A percentile compares a stretch with the other conserved stretches of the same genome.
These are phyloP conservation scores for Plasmodium knowlesi DNA, from an alignment of 169 alveolate species.

Conservation along the genomic window DNA sequence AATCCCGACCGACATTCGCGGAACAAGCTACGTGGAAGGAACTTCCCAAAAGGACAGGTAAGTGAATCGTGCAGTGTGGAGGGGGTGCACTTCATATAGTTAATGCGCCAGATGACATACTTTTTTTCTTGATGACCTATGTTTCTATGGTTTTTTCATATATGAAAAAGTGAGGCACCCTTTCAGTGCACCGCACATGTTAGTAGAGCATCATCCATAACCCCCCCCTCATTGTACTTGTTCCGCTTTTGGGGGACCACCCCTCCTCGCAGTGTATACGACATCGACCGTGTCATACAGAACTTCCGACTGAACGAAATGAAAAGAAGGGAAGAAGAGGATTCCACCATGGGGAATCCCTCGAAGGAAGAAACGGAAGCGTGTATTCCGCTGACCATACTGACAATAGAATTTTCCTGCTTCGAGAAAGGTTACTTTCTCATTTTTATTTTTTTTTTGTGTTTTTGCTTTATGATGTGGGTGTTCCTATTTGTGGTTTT, in stretches of 20 bases:
- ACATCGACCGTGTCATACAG: constrained; percentile 19
- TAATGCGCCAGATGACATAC: not conserved
- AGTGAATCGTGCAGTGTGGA: not conserved
- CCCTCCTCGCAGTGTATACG: constrained; percentile 14
- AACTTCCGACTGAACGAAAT: constrained; percentile 27
- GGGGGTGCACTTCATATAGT: not conserved
- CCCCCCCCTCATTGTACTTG: not conserved
- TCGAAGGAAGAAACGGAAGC: not conserved
- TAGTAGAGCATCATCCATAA: not conserved
- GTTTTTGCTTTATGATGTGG: constrained; percentile 6
- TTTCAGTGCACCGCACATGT: not conserved
- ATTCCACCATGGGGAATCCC: not conserved
- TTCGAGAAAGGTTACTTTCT: constrained; percentile 11
- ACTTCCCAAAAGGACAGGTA: not conserved
- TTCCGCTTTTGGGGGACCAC: not conserved
- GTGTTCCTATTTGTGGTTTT: constrained; percentile 31
- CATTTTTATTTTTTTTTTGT: constrained; percentile 15
- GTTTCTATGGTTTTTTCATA: not conserved
- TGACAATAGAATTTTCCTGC: constrained; percentile 22
- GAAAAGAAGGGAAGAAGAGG: not conserved
- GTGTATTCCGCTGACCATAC: constrained; percentile 4
- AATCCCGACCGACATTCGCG: not conserved
- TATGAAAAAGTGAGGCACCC: not conserved
- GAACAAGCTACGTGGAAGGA: not conserved
- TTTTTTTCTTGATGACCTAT: not conserved